Base-by-base conservation (phyloP, 2,329 filamentous ascomycete genomes). In the Hansfordia pulvinata region DNA sequence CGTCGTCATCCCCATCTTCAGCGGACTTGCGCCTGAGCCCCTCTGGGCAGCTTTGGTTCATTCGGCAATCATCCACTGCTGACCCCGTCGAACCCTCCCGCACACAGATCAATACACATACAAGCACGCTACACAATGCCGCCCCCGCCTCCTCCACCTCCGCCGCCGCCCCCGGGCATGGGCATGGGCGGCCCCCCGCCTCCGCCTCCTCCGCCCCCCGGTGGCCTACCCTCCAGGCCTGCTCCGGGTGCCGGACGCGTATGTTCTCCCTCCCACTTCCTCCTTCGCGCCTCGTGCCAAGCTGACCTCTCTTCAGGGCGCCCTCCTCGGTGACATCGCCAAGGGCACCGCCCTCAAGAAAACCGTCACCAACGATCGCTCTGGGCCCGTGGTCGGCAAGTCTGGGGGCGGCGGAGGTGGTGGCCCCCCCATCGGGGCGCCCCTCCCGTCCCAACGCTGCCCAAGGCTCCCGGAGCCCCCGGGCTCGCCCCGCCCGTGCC, bases 331-430 rank as follows among this genome's bases (percentile, higher is more conserved):
- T 44, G 88, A 96, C 52, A 98, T 98, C 41, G 60, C 63, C 38
- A 93, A 92, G 52, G 90, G 88, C 37, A 65, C 58, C 39, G 59
- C 62, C 34, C 64, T 96, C 32, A 93, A 80, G 55, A 94, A 93
- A 53, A 65, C 83, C 17, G 76, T 84, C 30, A 82, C 86, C 39
- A 94, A 96, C 54, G 88, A 96, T 52, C 76, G 88, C 52, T 94
- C 86, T 13, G 83, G 83, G 6, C 88, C 88, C 1, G 42, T 68
- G 26, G 51, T 94, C 30, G 67, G 54, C 33, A 71, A 67, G 29
- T 43, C 61, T 26, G 61, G 64, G 27, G 62, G 61, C 26, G 60
- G 65, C 26, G 60, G 62, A 17, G 65, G 68, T 9, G 66, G 63
- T 17, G 73, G 67, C 28, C 66, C 76, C 9, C 56, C 81, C 30